Percentiles rank a stretch among this genome's conserved stretches.
These are phyloP conservation scores for Houttuynia cordata DNA, from an alignment of 164 flowering plant species.

Conservation along the genomic window DNA sequence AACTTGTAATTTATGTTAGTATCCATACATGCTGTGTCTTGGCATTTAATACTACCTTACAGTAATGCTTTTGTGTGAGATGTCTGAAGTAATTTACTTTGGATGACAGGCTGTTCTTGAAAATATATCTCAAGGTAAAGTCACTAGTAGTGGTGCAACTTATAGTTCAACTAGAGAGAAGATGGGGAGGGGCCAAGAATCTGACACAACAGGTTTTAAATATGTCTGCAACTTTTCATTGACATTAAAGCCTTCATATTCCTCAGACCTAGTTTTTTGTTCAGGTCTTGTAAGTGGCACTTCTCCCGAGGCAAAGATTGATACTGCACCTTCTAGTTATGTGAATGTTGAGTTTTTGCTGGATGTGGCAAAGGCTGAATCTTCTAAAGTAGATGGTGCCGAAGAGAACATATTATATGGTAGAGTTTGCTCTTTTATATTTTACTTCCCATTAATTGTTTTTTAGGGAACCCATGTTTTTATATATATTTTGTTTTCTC, in stretches of 20 bases:
- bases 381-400: slow-evolving; percentile 10
- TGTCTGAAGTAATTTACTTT: not conserved
- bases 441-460: slow-evolving; percentile 10
- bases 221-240: not conserved
- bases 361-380: slow-evolving; percentile 11
- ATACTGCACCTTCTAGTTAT: slow-evolving; percentile 11
- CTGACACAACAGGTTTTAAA: not conserved
- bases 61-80: not conserved
- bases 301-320: slow-evolving; percentile 15
- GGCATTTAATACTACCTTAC: not conserved
- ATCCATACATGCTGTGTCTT: not conserved
- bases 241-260: not conserved
- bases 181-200: slow-evolving; percentile 13
- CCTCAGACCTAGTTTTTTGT: not conserved
- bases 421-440: not conserved
- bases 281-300: slow-evolving; percentile 8
- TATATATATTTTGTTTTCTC: not conserved
- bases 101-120: slow-evolving; percentile 39
- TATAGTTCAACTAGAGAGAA: slow-evolving; percentile 34
- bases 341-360: slow-evolving; percentile 10
- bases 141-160: slow-evolving; percentile 41
- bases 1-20: not conserved
- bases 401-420: slow-evolving; percentile 13
- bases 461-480: slow-evolving; percentile 1
- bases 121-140: slow-evolving; percentile 68